Base-by-base conservation (phyloP, 805 yeast species). In the Lipomyces chichibuensis region DNA sequence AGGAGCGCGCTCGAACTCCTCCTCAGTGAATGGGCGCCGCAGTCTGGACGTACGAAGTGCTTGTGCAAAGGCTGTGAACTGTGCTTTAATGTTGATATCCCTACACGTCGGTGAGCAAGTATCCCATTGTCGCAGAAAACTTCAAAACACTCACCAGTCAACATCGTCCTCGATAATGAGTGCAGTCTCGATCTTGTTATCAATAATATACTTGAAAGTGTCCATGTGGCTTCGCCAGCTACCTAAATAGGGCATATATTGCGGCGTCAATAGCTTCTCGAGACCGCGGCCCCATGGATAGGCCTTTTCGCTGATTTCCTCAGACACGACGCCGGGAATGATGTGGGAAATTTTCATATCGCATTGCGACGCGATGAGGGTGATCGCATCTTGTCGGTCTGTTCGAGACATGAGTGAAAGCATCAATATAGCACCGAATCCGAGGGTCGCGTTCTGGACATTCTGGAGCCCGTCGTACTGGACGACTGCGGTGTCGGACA, bases 201-300 rank as follows among this genome's bases (percentile, higher is more conserved):
- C 66, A 20, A 63, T 59, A 49, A 63, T 59, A 23, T 55, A 54
- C 14, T 54, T 54, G 37, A 59, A 49, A 7, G 57, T 39, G 33
- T 63, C 52, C 63, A 63, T 59, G 27, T 63, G 66, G 27, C 59
- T 39, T 29, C 66, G 54, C 66, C 66, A 63, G 33, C 63, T 54
- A 11, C 66, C 66, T 17, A 63, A 13, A 29, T 63, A 59, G 9
- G 66, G 59, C 33, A 37, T 33, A 20, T n/a, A 57, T 20, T 49
- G n/a, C 27, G 32, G 33, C 11, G 65, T 62, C 25, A 37, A 32
- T 14, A 63, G 17, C 35, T 57, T 57, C 25, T 46, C 32, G n/a
- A 54, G 32, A 27, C 59, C 63, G 5, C 56, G 55, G 2, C 60
- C 60, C 32, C 13, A 37, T 4, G 66, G 66, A 27, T 54, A 54